phyloP scores from a whole-genome alignment of 2,329 filamentous ascomycete species.

The Colletotrichum sp. region DNA sequence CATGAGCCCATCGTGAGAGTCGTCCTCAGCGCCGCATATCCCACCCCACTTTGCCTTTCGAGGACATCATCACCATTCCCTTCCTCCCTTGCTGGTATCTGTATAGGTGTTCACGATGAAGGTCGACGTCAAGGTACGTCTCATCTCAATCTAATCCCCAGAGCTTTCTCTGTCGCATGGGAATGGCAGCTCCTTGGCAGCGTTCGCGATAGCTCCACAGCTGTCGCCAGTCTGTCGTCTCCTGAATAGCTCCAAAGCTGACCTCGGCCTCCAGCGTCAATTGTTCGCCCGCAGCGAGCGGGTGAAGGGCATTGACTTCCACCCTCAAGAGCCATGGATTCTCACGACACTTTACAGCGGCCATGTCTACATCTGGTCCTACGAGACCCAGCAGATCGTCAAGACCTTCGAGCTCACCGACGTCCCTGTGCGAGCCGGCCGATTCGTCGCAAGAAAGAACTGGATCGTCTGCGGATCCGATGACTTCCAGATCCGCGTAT shows the following conservation, averaged over 20 bases:
- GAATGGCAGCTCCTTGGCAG: not conserved
- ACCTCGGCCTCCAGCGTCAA: constrained; percentile 41
- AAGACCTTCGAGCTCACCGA: constrained; percentile 99
- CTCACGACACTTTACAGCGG: constrained; percentile 93
- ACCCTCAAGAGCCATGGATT: constrained; percentile 95
- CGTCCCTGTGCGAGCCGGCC: constrained; percentile 94
- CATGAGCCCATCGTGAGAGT: constrained; percentile 2
- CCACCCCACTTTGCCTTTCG: constrained; percentile 19
- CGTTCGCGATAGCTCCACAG: not conserved
- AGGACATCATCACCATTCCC: constrained; percentile 9
- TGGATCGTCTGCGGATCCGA: constrained; percentile 97
- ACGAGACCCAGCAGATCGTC: constrained; percentile 94
- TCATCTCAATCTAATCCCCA: not conserved
- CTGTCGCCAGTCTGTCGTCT: not conserved
- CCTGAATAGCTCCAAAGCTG: constrained; percentile 7
- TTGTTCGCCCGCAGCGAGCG: constrained; percentile 83
- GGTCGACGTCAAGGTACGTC: constrained; percentile 23
- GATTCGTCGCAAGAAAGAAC: constrained; percentile 97
- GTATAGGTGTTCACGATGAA: constrained; percentile 18
- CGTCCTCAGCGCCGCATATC: constrained; percentile 6
- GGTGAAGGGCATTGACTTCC: constrained; percentile 97
- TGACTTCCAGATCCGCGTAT: constrained; percentile 80
- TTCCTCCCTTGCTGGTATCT: constrained; percentile 15
- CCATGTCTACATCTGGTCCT: constrained; percentile 99
- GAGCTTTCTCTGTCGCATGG: not conserved